These are phyloP conservation scores for Eimeria sp. DNA, from an alignment of 169 alveolate genomes.

Conservation along the genomic window DNA sequence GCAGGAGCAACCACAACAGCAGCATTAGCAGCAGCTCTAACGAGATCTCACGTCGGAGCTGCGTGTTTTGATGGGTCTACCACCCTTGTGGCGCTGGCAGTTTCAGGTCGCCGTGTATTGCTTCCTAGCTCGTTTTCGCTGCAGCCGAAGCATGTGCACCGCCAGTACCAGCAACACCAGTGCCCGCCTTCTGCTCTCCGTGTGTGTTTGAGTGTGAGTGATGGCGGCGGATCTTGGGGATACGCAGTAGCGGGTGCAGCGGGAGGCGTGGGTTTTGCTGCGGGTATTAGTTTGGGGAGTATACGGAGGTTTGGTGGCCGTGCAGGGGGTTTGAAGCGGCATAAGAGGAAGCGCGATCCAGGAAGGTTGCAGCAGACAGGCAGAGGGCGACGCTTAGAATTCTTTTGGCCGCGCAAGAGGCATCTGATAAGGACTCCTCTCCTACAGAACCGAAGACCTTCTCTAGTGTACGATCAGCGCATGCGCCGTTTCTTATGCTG, in stretches of 20 bases:
- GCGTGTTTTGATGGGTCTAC: too few species aligned
- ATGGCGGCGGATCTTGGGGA: too few species aligned
- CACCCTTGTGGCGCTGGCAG: too few species aligned
- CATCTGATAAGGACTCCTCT: conserved; percentile 78
- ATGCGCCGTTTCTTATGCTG: conserved; percentile 71
- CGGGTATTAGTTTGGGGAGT: not conserved
- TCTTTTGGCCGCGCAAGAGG: conserved; percentile 77
- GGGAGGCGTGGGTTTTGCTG: not conserved
- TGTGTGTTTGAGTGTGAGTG: too few species aligned
- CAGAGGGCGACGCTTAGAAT: conserved; percentile 80
- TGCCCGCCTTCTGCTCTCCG: too few species aligned
- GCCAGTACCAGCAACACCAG: too few species aligned
- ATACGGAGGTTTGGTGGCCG: conserved; percentile 79
- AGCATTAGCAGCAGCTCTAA: too few species aligned
- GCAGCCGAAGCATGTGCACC: not conserved
- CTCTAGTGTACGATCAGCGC: conserved; percentile 64
- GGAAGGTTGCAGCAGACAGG: conserved; percentile 79
- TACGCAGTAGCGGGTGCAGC: not conserved
- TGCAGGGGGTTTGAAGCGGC: conserved; percentile 82
- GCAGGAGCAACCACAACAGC: too few species aligned
- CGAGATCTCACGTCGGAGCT: too few species aligned
- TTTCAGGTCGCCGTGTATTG: too few species aligned
- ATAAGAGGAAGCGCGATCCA: conserved; percentile 55
- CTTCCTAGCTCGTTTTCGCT: not conserved
- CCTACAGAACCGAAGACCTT: conserved; percentile 75